Conservation (phyloP, 371 early-diverging fungal genomes). For the Umbelopsis sp. region DNA sequence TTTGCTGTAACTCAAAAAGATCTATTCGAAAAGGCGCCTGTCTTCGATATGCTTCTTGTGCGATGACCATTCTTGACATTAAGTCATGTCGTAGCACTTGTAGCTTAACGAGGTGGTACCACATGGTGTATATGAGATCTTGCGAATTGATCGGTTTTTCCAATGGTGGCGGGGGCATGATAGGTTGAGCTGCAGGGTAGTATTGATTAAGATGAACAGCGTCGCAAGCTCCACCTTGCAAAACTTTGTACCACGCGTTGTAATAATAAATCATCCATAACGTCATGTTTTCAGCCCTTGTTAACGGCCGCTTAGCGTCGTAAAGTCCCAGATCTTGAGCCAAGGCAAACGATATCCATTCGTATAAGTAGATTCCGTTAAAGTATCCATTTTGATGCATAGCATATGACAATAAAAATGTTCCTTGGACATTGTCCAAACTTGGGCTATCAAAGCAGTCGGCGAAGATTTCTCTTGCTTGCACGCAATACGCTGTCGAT, state of each 20-base stretch:
- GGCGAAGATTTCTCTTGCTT: conserved; percentile 39
- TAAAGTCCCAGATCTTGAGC: conserved; percentile 49
- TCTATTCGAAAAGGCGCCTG: conserved; percentile 16
- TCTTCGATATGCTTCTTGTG: conserved; percentile 16
- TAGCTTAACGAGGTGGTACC: conserved; percentile 24
- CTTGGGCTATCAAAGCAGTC: conserved; percentile 51
- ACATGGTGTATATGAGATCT: conserved; percentile 31
- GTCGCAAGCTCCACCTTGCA: conserved; percentile 31
- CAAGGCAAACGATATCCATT: conserved; percentile 49
- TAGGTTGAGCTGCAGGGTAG: conserved; percentile 28
- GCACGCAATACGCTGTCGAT: conserved; percentile 46
- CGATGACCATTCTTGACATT: conserved; percentile 24
- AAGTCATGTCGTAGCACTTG: conserved; percentile 25
- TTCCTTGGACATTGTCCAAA: conserved; percentile 42
- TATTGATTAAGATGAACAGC: conserved; percentile 26
- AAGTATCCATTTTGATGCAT: conserved; percentile 48
- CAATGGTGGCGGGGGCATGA: conserved; percentile 23
- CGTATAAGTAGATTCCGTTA: conserved; percentile 40
- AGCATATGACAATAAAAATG: conserved; percentile 45
- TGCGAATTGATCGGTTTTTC: conserved; percentile 15
- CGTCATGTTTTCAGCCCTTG: conserved; percentile 31
- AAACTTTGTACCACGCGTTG: conserved; percentile 38
- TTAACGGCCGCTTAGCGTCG: conserved; percentile 26
- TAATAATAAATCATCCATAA: conserved; percentile 49
- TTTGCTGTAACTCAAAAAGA: conserved; percentile 6